Conservation (phyloP, 2,329 filamentous ascomycete genomes). For the Coniochaeta prunicola region DNA sequence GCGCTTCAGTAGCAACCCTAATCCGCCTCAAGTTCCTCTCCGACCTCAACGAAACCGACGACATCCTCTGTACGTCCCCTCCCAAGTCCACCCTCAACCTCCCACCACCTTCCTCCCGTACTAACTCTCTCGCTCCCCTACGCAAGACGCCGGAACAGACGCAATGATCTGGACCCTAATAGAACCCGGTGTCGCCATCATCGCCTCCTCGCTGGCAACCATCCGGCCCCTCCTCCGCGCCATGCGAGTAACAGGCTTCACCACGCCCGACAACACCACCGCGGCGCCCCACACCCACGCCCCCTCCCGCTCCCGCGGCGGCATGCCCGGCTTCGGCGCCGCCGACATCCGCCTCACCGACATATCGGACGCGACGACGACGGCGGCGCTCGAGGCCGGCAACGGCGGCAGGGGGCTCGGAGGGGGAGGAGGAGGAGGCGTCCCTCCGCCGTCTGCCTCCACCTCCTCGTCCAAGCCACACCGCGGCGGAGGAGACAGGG, state of each 20-base stretch:
- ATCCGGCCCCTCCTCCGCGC: slow-evolving; percentile 45
- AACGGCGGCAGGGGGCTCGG: no score
- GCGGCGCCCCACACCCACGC: slow-evolving; percentile 17
- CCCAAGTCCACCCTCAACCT: neutral
- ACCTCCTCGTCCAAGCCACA: no score
- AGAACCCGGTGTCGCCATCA: slow-evolving; percentile 48
- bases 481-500: neutral
- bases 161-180: slow-evolving; percentile 51
- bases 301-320: neutral
- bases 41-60: slow-evolving; percentile 33
- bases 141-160: slow-evolving; percentile 38
- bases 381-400: no score
- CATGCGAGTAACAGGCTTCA: slow-evolving; percentile 39
- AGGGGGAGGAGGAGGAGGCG: no score
- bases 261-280: slow-evolving; percentile 20
- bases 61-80: slow-evolving; percentile 38
- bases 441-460: no score
- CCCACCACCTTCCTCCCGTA: neutral
- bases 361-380: neutral
- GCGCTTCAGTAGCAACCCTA: slow-evolving; percentile 47
- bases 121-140: neutral
- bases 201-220: slow-evolving; percentile 46
- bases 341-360: neutral
- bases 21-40: slow-evolving; percentile 42
- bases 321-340: neutral